Percentiles rank a stretch among this genome's conserved stretches.
Evolutionary conservation across 805 yeast species (phyloP).

Genomic region (Tetrapisispora taiwanensis): DNA sequence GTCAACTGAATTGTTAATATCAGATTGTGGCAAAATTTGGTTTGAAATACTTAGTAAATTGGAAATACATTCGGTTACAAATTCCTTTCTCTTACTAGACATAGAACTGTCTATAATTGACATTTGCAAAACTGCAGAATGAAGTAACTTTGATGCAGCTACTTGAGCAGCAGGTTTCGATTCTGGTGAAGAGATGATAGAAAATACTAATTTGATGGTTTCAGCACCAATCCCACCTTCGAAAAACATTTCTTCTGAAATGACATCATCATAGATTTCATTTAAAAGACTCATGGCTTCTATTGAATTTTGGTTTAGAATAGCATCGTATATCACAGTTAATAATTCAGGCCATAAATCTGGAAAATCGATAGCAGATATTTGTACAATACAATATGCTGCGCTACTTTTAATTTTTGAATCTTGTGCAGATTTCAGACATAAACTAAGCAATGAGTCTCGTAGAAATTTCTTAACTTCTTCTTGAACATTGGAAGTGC

Average conservation of each 20-base stretch:
- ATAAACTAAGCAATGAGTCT: slow-evolving; percentile 37
- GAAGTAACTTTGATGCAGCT: slow-evolving; percentile 42
- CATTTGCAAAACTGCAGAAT: slow-evolving; percentile 43
- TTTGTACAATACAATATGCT: slow-evolving; percentile 69
- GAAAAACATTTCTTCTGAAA: slow-evolving; percentile 81
- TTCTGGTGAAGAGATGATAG: slow-evolving; percentile 28
- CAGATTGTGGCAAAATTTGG: slow-evolving; percentile 5
- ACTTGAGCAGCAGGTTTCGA: slow-evolving; percentile 33
- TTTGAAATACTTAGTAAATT: slow-evolving; percentile 11
- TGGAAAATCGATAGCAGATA: slow-evolving; percentile 84
- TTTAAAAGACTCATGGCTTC: slow-evolving; percentile 53
- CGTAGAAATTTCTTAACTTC: slow-evolving; percentile 46
- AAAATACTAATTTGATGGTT: slow-evolving; percentile 42
- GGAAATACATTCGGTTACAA: slow-evolving; percentile 13
- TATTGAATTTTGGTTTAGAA: slow-evolving; percentile 27
- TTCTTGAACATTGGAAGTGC: slow-evolving; percentile 46
- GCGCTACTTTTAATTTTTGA: slow-evolving; percentile 57
- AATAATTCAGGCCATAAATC: slow-evolving; percentile 88
- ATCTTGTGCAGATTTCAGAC: slow-evolving; percentile 35
- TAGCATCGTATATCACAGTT: slow-evolving; percentile 35
- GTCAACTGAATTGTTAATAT: slow-evolving; percentile 3
- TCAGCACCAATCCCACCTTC: slow-evolving; percentile 55
- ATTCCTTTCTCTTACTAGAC: slow-evolving; percentile 11
- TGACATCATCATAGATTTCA: slow-evolving; percentile 77
- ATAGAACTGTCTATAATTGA: slow-evolving; percentile 23